Evolutionary conservation across 225 moss, liverwort and hornwort species (phyloP).

Genomic region (Rhytidiadelphus loreus): DNA sequence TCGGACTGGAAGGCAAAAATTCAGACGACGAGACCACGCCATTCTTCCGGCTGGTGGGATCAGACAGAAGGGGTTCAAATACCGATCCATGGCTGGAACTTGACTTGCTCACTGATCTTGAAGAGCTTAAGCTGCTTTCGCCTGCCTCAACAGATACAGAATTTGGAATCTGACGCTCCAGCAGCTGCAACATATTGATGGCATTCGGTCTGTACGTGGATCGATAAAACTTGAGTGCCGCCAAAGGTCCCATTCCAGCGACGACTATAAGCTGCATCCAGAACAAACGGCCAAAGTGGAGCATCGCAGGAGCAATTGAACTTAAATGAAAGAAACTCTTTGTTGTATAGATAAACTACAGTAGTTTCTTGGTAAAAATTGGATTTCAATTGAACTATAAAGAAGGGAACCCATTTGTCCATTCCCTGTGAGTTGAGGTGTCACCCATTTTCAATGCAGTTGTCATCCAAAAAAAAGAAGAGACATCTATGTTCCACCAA

Average conservation of each 20-base stretch:
- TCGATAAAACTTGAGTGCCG: conserved; percentile 71
- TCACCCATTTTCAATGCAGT: background rate
- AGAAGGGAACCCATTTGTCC: background rate
- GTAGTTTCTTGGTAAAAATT: background rate
- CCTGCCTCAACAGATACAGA: conserved; percentile 32
- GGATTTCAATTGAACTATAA: background rate
- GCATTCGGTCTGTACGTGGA: conserved; percentile 74
- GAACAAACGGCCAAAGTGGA: background rate
- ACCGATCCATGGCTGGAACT: conserved; percentile 56
- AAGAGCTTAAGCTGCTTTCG: conserved; percentile 32
- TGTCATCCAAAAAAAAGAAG: background rate
- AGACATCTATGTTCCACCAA: background rate
- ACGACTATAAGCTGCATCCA: conserved; percentile 64
- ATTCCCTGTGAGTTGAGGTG: background rate
- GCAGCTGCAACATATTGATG: conserved; percentile 67
- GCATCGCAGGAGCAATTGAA: background rate
- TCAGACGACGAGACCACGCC: conserved; percentile 23
- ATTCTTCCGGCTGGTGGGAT: conserved; percentile 16
- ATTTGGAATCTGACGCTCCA: conserved; percentile 36
- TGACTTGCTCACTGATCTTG: conserved; percentile 18
- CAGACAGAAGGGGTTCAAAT: conserved; percentile 69
- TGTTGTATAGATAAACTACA: background rate
- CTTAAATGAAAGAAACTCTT: background rate
- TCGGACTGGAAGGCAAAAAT: conserved; percentile 27
- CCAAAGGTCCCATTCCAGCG: conserved; percentile 80